These are phyloP conservation scores for Pichia gijzeniarum DNA, from an alignment of 805 yeast genomes.

Conservation along the genomic window DNA sequence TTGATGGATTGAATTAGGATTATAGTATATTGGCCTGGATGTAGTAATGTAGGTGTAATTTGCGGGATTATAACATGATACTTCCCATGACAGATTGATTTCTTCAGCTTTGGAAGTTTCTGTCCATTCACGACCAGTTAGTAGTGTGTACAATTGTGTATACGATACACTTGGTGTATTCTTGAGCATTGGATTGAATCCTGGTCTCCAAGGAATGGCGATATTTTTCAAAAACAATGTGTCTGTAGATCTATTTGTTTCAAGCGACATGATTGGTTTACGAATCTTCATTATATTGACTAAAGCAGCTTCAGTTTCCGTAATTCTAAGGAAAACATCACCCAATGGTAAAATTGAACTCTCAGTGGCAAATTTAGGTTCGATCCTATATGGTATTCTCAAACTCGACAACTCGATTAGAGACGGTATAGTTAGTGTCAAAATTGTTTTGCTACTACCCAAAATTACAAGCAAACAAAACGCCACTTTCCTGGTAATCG, in stretches of 20 bases:
- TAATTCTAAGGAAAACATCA: constrained; percentile 51
- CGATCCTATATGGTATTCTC: constrained; percentile 38
- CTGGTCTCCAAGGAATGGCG: constrained; percentile 72
- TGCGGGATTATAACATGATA: constrained; percentile 32
- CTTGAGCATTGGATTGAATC: constrained; percentile 77
- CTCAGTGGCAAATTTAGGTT: constrained; percentile 34
- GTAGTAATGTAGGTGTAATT: constrained; percentile 26
- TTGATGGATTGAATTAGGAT: constrained; percentile 29
- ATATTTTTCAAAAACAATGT: constrained; percentile 63
- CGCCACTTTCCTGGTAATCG: constrained; percentile 17
- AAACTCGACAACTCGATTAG: constrained; percentile 50
- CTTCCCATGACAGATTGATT: constrained; percentile 47
- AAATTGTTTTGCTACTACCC: constrained; percentile 24
- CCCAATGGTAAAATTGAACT: constrained; percentile 40
- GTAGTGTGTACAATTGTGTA: constrained; percentile 54
- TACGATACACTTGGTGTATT: constrained; percentile 60
- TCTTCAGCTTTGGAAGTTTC: constrained; percentile 38
- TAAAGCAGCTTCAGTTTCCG: constrained; percentile 47
- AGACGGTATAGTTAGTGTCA: constrained; percentile 49
- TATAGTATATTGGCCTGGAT: constrained; percentile 27
- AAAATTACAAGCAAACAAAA: constrained; percentile 27
- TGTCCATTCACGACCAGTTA: constrained; percentile 73
- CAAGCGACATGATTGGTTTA: constrained; percentile 23
- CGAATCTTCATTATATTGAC: constrained; percentile 45
- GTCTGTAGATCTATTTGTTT: constrained; percentile 36